A percentile compares a stretch with the other conserved stretches of the same genome.
Conservation (phyloP, 768 basidiomycete species). For the Cyclocybe aegerita region DNA sequence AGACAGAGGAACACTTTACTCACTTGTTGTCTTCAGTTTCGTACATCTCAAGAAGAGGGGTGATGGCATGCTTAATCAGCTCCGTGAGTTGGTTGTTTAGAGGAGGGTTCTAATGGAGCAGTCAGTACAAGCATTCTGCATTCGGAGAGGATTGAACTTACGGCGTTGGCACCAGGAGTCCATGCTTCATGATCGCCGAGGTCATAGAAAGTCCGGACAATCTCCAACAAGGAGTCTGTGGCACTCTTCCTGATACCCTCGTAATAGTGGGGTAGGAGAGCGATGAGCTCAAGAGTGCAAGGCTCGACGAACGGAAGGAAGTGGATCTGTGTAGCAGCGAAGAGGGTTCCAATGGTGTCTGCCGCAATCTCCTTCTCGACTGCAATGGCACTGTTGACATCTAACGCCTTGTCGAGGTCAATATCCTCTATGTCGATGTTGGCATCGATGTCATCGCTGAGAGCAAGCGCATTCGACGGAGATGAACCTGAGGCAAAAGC, state of each 20-base stretch:
- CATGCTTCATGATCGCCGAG: slow-evolving; percentile 82
- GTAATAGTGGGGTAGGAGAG: slow-evolving; percentile 87
- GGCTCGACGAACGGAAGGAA: slow-evolving; percentile 92
- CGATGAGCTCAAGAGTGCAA: slow-evolving; percentile 75
- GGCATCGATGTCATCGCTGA: slow-evolving; percentile 52
- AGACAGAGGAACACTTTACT: slow-evolving; percentile 30
- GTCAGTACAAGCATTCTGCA: not conserved
- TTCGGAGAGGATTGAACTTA: slow-evolving; percentile 34
- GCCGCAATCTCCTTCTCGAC: slow-evolving; percentile 99
- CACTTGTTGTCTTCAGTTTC: slow-evolving; percentile 97
- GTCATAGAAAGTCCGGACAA: slow-evolving; percentile 90
- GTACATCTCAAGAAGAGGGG: slow-evolving; percentile 83
- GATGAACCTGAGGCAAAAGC: slow-evolving; percentile 76
- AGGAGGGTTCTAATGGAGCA: slow-evolving; percentile 28
- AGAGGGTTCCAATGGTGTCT: slow-evolving; percentile 91
- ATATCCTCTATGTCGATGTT: slow-evolving; percentile 74
- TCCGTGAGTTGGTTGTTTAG: slow-evolving; percentile 73
- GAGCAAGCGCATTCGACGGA: slow-evolving; percentile 64
- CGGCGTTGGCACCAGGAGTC: slow-evolving; percentile 68
- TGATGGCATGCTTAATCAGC: slow-evolving; percentile 73
- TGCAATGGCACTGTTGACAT: slow-evolving; percentile 93
- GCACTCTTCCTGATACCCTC: slow-evolving; percentile 97
- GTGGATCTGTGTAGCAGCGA: slow-evolving; percentile 73
- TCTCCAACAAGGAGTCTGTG: slow-evolving; percentile 82
- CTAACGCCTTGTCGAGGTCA: slow-evolving; percentile 84